Evolutionary conservation across 345 rosid genomes (phyloP).

Genomic region (Boechera stricta): DNA sequence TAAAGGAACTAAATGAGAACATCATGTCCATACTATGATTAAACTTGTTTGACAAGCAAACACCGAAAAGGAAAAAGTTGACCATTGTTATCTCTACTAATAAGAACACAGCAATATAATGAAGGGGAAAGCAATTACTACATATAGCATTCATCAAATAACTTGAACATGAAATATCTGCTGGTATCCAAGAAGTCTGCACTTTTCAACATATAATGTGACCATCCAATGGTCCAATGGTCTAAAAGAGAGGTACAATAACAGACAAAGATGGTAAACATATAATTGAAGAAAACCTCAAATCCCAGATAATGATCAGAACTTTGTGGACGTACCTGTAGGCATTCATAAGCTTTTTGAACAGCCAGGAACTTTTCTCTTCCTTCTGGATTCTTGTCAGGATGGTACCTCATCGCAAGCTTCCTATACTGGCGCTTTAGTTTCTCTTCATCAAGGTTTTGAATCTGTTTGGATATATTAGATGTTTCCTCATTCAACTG

Average conservation of each 20-base stretch:
- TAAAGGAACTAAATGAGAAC: constrained; percentile 4
- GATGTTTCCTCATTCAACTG: constrained; percentile 60
- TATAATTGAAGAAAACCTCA: constrained; percentile 12
- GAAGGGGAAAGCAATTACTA: constrained; percentile 24
- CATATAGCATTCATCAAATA: constrained; percentile 29
- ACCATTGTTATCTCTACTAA: constrained; percentile 5
- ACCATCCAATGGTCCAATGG: constrained; percentile 29
- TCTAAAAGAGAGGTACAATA: constrained; percentile 21
- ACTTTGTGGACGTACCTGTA: constrained; percentile 66
- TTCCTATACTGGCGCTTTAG: constrained; percentile 99
- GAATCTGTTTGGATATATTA: constrained; percentile 82
- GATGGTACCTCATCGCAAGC: constrained; percentile 99
- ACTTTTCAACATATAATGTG: constrained; percentile 12
- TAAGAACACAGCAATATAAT: constrained; percentile 13
- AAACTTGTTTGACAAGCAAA: constrained; percentile 8
- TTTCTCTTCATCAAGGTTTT: constrained; percentile 98
- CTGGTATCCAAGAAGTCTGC: constrained; percentile 8
- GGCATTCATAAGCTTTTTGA: constrained; percentile 97
- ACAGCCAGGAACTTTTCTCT: constrained; percentile 98
- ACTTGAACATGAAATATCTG: constrained; percentile 18
- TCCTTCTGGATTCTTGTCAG: constrained; percentile 99
- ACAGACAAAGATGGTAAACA: constrained; percentile 10
- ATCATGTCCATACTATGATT: background rate
- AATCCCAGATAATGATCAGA: constrained; percentile 17
- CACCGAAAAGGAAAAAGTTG: constrained; percentile 14